Percentiles rank a stretch among this genome's conserved stretches.
Conservation (phyloP, 352 stramenopile genomes). For the Globisporangium middletonii region DNA sequence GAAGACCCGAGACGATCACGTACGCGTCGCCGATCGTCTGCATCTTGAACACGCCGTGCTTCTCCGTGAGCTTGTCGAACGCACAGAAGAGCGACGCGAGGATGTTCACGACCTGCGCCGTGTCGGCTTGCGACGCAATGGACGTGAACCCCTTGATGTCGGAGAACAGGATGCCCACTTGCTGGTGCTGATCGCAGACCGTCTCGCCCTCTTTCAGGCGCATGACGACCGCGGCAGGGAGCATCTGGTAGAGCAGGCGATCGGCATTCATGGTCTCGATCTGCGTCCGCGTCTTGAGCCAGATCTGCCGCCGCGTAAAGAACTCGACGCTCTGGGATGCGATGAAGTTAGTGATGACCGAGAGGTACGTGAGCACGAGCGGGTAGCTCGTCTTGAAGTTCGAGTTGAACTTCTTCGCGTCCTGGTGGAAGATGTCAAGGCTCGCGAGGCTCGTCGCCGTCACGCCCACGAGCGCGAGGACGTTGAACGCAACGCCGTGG, state of each 20-base stretch:
- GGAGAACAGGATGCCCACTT: constrained; percentile 87
- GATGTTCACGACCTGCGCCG: constrained; percentile 87
- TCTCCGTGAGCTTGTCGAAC: constrained; percentile 90
- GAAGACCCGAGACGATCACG: constrained; percentile 83
- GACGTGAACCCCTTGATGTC: constrained; percentile 92
- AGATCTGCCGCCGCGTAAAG: constrained; percentile 78
- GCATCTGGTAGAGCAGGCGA: constrained; percentile 82
- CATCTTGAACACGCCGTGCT: constrained; percentile 92
- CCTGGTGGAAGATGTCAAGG: constrained; percentile 45
- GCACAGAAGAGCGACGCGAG: constrained; percentile 89
- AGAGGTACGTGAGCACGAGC: constrained; percentile 76
- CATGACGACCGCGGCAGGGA: constrained; percentile 78
- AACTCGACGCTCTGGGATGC: constrained; percentile 77
- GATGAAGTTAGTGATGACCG: constrained; percentile 72
- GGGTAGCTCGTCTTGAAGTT: constrained; percentile 81
- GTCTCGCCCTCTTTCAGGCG: constrained; percentile 79
- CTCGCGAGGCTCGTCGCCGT: constrained; percentile 32
- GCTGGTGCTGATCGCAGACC: constrained; percentile 81
- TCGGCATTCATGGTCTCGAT: constrained; percentile 83
- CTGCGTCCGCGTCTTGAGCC: constrained; percentile 79
- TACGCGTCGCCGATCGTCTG: constrained; percentile 93
- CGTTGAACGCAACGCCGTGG: constrained; percentile 59
- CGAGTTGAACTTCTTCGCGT: constrained; percentile 49
- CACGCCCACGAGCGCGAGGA: constrained; percentile 44
- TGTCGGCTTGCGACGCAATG: constrained; percentile 79